Base-by-base conservation (phyloP, 1,284 basidiomycete genomes). In the Austroboletus novae-zelandiae region DNA sequence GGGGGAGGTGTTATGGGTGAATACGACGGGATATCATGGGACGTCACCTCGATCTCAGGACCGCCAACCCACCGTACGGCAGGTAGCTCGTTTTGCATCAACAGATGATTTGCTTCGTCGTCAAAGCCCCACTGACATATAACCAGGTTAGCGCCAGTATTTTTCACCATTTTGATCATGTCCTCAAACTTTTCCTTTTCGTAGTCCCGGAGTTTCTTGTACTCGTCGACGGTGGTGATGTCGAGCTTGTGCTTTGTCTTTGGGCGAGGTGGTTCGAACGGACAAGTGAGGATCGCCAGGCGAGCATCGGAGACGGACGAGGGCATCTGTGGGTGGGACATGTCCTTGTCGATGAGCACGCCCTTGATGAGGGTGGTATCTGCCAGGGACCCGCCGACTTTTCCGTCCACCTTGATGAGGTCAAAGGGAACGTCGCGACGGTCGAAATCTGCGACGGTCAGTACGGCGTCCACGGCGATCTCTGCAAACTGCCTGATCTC, bases 81-180 rank as follows among this genome's bases (percentile, higher is more conserved):
- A 39, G 96, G 97, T 40, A 99, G 77, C 14, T 95, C 90, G 67
- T 98, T 98, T 75, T 98, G 95, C 87, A 99, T 93, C 60, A 99
- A 73, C 64, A 99, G 64, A 69, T 99, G 96, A 70, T 99, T 99
- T 50, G 96, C 96, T 75, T 99, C 96, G 69, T 99, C 97, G 66
- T 99, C 96, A 68, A 99, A 99, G 57, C 96, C 96, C 96, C 96
- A 99, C 71, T 99, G 97, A 72, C 96, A 99, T 62, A 99, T 97
- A 60, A 99, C 96, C 52, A 99, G 74, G 72, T 99, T 99, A 25
- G 97, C 95, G 30, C 97, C 96, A n/a, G 94, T 90, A 65, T 98
- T 90, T 74, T 98, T 98, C 58, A 99, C 95, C 67, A 84, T 80
- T 72, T 91, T 89, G 73, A 99, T 98, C 97, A 99, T 99, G 65